Conservation (phyloP, 2,329 filamentous ascomycete species). For the Pestalotiopsis sp. region DNA sequence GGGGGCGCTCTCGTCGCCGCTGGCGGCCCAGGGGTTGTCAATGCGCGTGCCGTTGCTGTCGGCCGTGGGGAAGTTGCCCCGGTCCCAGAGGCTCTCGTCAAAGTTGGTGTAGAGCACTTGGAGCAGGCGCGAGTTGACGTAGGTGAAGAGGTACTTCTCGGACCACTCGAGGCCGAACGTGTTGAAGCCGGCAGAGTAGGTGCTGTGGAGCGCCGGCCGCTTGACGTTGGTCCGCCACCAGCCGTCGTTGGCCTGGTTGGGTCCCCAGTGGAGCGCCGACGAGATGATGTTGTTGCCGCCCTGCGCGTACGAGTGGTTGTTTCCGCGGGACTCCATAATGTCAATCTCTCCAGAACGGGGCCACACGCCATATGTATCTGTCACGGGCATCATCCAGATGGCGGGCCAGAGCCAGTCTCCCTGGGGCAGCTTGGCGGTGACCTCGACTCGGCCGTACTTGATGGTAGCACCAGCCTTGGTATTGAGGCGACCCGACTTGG, state of each 20-base stretch:
- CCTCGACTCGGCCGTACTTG: slow-evolving; percentile 81
- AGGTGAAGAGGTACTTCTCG: slow-evolving; percentile 86
- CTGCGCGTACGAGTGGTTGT: slow-evolving; percentile 75
- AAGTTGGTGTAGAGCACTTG: slow-evolving; percentile 83
- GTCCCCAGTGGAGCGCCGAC: slow-evolving; percentile 83
- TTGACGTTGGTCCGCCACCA: slow-evolving; percentile 87
- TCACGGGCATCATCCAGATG: slow-evolving; percentile 86
- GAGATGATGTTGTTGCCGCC: slow-evolving; percentile 83
- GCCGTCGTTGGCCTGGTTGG: slow-evolving; percentile 69
- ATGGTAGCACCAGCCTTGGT: slow-evolving; percentile 72
- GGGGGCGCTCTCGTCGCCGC: slow-evolving; percentile 64
- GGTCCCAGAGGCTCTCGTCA: slow-evolving; percentile 66
- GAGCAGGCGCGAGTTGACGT: slow-evolving; percentile 77
- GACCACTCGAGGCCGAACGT: slow-evolving; percentile 85
- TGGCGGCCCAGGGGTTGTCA: slow-evolving; percentile 64
- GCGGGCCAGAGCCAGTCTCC: slow-evolving; percentile 91
- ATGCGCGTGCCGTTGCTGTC: slow-evolving; percentile 68
- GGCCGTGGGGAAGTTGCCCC: slow-evolving; percentile 67
- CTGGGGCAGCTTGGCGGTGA: slow-evolving; percentile 72
- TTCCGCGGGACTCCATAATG: slow-evolving; percentile 79
- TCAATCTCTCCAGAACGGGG: slow-evolving; percentile 83
- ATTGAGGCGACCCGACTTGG: slow-evolving; percentile 77
- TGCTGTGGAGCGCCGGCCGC: slow-evolving; percentile 73
- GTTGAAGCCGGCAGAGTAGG: slow-evolving; percentile 70
- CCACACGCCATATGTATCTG: slow-evolving; percentile 75